phyloP scores from a whole-genome alignment of 2,329 filamentous ascomycete species.

The Pseudocercospora eumusae region DNA sequence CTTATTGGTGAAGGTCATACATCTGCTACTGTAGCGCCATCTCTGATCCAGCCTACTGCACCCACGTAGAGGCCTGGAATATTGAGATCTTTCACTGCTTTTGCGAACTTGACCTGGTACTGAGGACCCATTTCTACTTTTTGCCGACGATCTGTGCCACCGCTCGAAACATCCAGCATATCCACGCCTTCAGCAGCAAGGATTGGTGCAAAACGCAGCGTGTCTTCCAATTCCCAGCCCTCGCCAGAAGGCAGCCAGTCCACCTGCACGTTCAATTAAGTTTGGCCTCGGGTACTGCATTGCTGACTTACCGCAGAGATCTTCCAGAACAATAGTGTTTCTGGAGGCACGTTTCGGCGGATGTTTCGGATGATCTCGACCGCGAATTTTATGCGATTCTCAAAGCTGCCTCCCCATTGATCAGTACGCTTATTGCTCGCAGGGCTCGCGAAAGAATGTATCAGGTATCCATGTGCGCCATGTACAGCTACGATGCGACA shows the following conservation, averaged over 20 bases:
- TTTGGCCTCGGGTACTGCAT: too few relatives aligned
- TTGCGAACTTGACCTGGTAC: constrained; percentile 2
- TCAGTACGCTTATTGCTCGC: constrained; percentile 54
- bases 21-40: constrained; percentile 4
- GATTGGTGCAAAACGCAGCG: constrained; percentile 1
- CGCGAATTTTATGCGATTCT: constrained; percentile 57
- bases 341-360: neutral
- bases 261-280: neutral
- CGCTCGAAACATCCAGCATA: constrained; percentile 1
- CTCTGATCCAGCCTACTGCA: constrained; percentile 4
- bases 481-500: constrained; percentile 57
- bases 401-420: constrained; percentile 52
- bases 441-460: constrained; percentile 55
- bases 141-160: neutral
- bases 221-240: constrained; percentile 5
- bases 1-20: too few relatives aligned
- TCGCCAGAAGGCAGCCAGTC: neutral
- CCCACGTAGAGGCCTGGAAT: neutral
- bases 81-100: neutral
- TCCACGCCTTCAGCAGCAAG: constrained; percentile 1
- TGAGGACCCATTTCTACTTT: constrained; percentile 5
- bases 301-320: neutral
- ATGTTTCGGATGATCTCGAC: constrained; percentile 47
- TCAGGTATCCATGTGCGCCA: constrained; percentile 53
- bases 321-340: constrained; percentile 6